Conservation (phyloP, 371 early-diverging fungal genomes). For the Basidiobolus meristosporus region DNA sequence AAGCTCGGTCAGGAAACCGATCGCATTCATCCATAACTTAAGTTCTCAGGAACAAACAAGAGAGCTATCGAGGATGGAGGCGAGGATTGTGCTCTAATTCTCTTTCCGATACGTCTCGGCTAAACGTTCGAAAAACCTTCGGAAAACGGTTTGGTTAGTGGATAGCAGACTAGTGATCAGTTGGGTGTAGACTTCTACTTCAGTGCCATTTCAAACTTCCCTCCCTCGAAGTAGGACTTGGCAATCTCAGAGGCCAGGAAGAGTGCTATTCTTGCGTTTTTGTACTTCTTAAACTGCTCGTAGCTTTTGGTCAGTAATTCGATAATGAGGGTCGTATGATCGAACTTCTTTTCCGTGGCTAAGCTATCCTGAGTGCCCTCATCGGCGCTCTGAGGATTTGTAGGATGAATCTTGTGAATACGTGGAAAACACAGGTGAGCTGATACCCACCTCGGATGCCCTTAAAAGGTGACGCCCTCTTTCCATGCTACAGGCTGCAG, state of each 20-base stretch:
- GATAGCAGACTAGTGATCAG: background rate
- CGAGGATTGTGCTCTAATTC: constrained; percentile 48
- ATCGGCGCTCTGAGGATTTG: too few species aligned
- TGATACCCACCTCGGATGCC: too few species aligned
- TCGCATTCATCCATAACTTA: constrained; percentile 29
- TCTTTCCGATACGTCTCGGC: constrained; percentile 78
- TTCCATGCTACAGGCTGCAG: constrained; percentile 59
- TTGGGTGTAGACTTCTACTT: constrained; percentile 17
- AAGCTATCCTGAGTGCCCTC: background rate
- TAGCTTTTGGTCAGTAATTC: constrained; percentile 72
- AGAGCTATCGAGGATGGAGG: constrained; percentile 40
- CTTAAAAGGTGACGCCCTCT: too few species aligned
- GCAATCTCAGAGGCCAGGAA: constrained; percentile 78
- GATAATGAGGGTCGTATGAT: constrained; percentile 48
- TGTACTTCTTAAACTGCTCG: constrained; percentile 63
- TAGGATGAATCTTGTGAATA: too few species aligned
- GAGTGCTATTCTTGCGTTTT: constrained; percentile 57
- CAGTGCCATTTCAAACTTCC: constrained; percentile 67
- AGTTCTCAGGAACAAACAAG: constrained; percentile 52
- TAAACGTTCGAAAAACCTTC: constrained; percentile 67
- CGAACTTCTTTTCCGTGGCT: constrained; percentile 23
- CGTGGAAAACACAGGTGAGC: too few species aligned
- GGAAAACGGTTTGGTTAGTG: background rate
- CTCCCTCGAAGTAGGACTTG: constrained; percentile 49
- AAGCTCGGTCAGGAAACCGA: constrained; percentile 54